phyloP scores from a whole-genome alignment of 441 rosid genomes.

The Metrosideros polymorpha region DNA sequence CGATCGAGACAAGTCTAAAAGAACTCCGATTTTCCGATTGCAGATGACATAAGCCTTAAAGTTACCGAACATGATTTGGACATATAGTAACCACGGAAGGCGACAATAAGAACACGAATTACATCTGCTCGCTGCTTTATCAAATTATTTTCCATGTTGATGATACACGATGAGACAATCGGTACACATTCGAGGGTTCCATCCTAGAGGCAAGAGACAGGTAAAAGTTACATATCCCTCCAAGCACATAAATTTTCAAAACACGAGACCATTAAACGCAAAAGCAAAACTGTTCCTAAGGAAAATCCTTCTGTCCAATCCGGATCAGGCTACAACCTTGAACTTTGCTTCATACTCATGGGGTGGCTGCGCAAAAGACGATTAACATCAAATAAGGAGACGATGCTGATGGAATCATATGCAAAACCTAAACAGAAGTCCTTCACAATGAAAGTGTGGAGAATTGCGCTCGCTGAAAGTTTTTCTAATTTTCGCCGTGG shows the following conservation, averaged over 20 bases:
- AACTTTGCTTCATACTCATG: constrained; percentile 64
- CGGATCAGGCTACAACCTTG: constrained; percentile 20
- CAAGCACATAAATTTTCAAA: neutral
- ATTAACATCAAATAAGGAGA: neutral
- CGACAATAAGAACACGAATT: neutral
- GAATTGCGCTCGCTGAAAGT: neutral
- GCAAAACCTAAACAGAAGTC: neutral
- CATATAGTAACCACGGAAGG: neutral
- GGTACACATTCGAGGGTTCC: neutral
- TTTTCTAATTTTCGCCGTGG: neutral
- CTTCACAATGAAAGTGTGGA: neutral
- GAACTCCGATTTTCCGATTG: neutral
- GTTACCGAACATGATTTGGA: neutral
- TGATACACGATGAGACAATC: neutral
- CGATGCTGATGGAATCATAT: neutral
- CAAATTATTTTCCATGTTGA: neutral
- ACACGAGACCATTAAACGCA: neutral
- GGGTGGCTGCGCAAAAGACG: constrained; percentile 38
- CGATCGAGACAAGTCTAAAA: neutral
- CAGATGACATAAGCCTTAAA: neutral
- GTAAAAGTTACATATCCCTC: neutral
- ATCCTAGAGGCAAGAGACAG: neutral
- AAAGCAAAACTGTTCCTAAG: neutral
- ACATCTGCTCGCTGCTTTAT: neutral
- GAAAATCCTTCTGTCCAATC: neutral